Evolutionary conservation across 2,329 filamentous ascomycete species (phyloP).

Genomic region (Stemphylium lycopersici): DNA sequence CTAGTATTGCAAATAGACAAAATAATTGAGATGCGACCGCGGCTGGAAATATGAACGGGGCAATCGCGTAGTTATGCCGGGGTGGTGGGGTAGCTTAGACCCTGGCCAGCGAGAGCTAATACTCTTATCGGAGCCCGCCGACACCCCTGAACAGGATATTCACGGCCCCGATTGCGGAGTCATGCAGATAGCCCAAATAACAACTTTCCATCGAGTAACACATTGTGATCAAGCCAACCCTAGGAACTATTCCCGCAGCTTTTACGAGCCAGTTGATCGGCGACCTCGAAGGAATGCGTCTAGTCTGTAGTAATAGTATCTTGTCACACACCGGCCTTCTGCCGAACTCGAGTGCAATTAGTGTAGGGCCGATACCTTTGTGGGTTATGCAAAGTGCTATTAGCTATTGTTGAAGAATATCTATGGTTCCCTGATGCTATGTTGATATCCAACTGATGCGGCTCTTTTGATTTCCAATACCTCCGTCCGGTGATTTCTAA

Average conservation of each 20-base stretch:
- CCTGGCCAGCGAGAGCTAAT: conserved; percentile 10
- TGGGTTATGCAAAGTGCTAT: neutral
- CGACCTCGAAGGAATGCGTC: neutral
- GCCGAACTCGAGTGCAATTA: neutral
- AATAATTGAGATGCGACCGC: neutral
- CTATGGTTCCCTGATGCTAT: conserved; percentile 7
- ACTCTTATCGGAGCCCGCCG: conserved; percentile 22
- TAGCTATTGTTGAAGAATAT: conserved; percentile 6
- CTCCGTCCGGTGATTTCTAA: neutral
- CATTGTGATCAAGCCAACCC: neutral
- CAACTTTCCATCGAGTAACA: conserved; percentile 2
- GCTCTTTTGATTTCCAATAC: neutral
- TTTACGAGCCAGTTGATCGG: neutral
- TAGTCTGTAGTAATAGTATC: neutral
- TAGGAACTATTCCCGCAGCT: neutral
- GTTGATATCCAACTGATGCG: conserved; percentile 5
- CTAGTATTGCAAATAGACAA: neutral
- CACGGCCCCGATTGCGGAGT: conserved; percentile 20
- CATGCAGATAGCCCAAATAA: conserved; percentile 8
- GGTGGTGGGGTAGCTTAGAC: conserved; percentile 26
- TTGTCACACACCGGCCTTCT: neutral
- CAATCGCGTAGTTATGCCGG: conserved; percentile 15
- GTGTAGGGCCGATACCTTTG: neutral
- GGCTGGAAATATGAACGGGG: conserved; percentile 3
- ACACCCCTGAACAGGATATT: conserved; percentile 13